A percentile compares a stretch with the other conserved stretches of the same genome.
Evolutionary conservation across 2,329 filamentous ascomycete species (phyloP).

Genomic region (Sodiomyces alkalinus): DNA sequence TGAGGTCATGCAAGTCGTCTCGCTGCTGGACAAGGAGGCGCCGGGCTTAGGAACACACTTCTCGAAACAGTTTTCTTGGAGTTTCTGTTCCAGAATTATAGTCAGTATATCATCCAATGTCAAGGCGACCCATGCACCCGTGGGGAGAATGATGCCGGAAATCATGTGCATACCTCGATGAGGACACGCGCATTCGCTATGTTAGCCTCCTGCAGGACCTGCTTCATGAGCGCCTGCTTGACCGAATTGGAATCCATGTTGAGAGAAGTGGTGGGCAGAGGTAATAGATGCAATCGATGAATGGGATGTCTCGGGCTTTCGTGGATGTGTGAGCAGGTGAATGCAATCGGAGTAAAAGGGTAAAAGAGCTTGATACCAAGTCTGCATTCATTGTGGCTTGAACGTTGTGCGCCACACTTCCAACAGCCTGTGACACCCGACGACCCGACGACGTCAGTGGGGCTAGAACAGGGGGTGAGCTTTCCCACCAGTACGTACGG

Average conservation of each 20-base stretch:
- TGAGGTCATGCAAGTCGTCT: slow-evolving; percentile 54
- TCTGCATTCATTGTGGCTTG: slow-evolving; percentile 1
- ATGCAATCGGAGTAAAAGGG: no score
- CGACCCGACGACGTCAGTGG: no score
- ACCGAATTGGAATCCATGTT: slow-evolving; percentile 42
- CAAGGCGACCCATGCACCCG: no score
- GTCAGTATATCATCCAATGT: no score
- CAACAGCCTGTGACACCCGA: no score
- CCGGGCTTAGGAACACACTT: slow-evolving; percentile 61
- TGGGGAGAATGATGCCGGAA: background rate
- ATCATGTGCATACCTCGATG: slow-evolving; percentile 42
- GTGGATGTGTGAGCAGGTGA: no score
- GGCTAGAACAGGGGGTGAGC: no score
- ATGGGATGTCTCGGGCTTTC: no score
- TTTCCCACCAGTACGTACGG: no score
- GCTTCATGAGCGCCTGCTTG: slow-evolving; percentile 49
- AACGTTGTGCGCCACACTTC: background rate
- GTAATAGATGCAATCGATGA: no score
- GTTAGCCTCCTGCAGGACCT: slow-evolving; percentile 48
- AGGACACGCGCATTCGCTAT: slow-evolving; percentile 53
- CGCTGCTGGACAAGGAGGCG: slow-evolving; percentile 47
- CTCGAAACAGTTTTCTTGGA: slow-evolving; percentile 70
- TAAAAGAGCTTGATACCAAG: slow-evolving; percentile 2
- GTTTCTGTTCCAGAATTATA: slow-evolving; percentile 50
- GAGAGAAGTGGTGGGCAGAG: slow-evolving; percentile 9